A percentile compares a stretch with the other conserved stretches of the same genome.
Evolutionary conservation across 164 flowering plant genomes (phyloP).

Genomic region (Cinnamomum chago): DNA sequence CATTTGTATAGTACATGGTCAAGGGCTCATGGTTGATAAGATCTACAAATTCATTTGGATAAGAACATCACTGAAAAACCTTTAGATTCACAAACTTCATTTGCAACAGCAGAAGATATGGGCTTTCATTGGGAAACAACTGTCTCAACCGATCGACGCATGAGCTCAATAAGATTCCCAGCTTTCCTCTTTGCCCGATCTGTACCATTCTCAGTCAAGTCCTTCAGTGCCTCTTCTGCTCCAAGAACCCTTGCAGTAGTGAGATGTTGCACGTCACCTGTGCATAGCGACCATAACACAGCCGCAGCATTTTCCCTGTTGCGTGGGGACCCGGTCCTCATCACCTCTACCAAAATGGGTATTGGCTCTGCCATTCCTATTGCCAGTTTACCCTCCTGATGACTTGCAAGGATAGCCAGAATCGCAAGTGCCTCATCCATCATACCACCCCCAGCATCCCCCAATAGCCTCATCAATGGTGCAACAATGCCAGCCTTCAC

Average conservation of each 20-base stretch:
- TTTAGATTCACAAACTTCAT: neutral
- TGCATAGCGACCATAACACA: constrained; percentile 19
- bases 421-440: constrained; percentile 28
- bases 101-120: neutral
- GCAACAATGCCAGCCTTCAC: constrained; percentile 24
- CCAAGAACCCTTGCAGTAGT: constrained; percentile 16
- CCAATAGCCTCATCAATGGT: constrained; percentile 22
- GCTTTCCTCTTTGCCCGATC: constrained; percentile 26
- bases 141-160: constrained; percentile 4
- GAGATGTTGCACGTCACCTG: constrained; percentile 13
- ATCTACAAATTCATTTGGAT: neutral
- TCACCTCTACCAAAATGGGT: constrained; percentile 20
- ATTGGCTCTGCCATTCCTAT: constrained; percentile 23
- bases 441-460: constrained; percentile 26
- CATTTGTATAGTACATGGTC: neutral
- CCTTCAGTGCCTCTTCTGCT: constrained; percentile 26
- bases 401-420: constrained; percentile 21
- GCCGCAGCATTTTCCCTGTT: constrained; percentile 27
- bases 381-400: constrained; percentile 20
- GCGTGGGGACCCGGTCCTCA: constrained; percentile 25
- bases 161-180: constrained; percentile 18
- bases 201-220: constrained; percentile 23
- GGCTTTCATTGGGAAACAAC: constrained; percentile 1
- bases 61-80: neutral
- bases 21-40: neutral